Evolutionary conservation across 2,329 filamentous ascomycete species (phyloP).

Genomic region (Emmonsiellopsis sp.): DNA sequence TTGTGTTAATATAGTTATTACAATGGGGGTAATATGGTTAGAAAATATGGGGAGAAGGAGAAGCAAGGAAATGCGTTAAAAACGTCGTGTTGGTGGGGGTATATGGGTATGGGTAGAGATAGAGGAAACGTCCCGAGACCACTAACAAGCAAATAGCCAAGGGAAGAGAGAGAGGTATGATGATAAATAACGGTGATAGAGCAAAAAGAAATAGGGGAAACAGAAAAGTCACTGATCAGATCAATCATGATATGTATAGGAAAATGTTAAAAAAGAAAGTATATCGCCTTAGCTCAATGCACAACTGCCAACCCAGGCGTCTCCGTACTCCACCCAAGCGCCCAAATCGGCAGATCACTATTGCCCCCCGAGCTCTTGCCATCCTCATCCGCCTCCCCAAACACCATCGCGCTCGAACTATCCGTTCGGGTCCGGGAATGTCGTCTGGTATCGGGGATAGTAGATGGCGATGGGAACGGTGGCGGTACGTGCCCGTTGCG

Average conservation of each 20-base stretch:
- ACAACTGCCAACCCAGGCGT: slow-evolving; percentile 25
- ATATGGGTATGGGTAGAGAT: too few species aligned
- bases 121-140: background rate
- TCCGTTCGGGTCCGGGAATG: slow-evolving; percentile 34
- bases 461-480: background rate
- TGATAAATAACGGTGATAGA: background rate
- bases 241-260: background rate
- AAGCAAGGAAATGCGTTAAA: too few species aligned
- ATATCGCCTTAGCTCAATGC: slow-evolving; percentile 19
- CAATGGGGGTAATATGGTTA: too few species aligned
- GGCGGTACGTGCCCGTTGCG: background rate
- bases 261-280: slow-evolving; percentile 6
- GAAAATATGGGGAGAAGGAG: too few species aligned
- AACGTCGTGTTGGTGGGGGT: too few species aligned
- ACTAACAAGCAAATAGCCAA: background rate
- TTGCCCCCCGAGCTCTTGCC: slow-evolving; percentile 29
- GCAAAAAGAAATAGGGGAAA: background rate
- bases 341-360: slow-evolving; percentile 40
- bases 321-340: slow-evolving; percentile 36
- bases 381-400: slow-evolving; percentile 36
- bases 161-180: background rate
- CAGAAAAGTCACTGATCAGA: background rate
- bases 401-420: slow-evolving; percentile 39
- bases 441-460: slow-evolving; percentile 5
- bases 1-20: too few species aligned